Base-by-base conservation (phyloP, 2,329 filamentous ascomycete species). In the Emmonsiellopsis sp. region DNA sequence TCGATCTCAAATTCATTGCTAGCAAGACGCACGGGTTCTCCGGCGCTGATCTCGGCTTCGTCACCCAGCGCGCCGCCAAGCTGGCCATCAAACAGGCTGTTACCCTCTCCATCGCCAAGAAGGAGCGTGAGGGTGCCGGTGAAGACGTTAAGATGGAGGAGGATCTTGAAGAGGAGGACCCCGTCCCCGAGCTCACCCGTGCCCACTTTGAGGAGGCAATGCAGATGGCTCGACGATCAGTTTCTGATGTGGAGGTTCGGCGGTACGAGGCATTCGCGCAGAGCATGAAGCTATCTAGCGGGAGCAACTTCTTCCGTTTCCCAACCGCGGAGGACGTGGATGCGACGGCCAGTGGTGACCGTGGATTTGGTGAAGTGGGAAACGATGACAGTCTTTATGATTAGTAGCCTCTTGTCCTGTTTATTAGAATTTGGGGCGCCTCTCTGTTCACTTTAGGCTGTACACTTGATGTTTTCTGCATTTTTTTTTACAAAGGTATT, bases 161-260 rank as follows among this genome's bases (percentile, higher is more conserved):
- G 60, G 81, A 83, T 55, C 66, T 70, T 37, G 79, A 81, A 46
- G 81, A 72, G 45, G 92, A 97, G 71, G 93, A 98, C 66, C 90
- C 92, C 45, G 93, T 98, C 40, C 93, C 93, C 11, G 87, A 96
- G 74, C 84, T 98, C 55, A 97, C 93, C 64, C 93, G 88, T 76
- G 87, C 86, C 55, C 93, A 98, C 76, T 98, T 98, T 69, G 92
- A 97, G 78, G 93, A 98, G 80, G 93, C 93, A 44, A 98, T 98
- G 93, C 84, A 87, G 72, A 85, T 86, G 72, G 93, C 93, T 59
- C 87, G 93, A 72, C 84, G 88, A 69, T 97, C 93, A 32, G 93
- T 98, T 62, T 91, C 83, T 54, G 93, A 98, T 62, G 92, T 97
- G 21, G 93, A 98, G 80, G 95, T 98, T 65, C 87, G 93, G 67